Base-by-base conservation (phyloP, 192 early-diverging fungal genomes). In the Backusella australiensis region DNA sequence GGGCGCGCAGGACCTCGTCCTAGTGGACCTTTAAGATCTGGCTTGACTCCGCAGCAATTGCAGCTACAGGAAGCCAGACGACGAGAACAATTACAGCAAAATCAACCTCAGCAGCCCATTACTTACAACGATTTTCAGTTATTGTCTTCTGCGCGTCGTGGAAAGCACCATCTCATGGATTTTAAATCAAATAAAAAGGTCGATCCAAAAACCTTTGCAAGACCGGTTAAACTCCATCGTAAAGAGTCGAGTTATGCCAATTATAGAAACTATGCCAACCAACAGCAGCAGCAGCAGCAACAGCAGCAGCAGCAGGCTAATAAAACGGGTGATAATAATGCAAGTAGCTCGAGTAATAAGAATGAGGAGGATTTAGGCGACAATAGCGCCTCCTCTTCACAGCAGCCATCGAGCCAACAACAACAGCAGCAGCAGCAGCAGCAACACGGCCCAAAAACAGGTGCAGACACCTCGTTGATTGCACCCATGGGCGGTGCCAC, bases 401-500 rank as follows among this genome's bases (percentile, higher is more conserved):
- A 35, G 11, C 53, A 56, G 11, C 21, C 53, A 2, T 41, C 53
- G 2, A n/a, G 49, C n/a, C 4, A 7, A 15, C 34, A 53, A 56
- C 68, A 63, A 26, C 75, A 67, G 26, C 23, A 44, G 34, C 29
- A 49, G 19, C 71, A 42, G 42, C 42, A 71, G 34, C 73, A 71
- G 32, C 72, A 76, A 15, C 75, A 75, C 67, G 81, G 89, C 59
- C 77, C 84, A 63, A 66, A 80, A 70, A 79, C 86, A 14, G 85
- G 86, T 42, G 84, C 86, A 35, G 88, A 89, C 75, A 92, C 90
- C 5, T 86, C 89, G 14, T 69, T 91, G 26, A 93, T 93, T 75
- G 92, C 93, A 7, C 93, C 93, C 1, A 84, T 86, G 67, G 93
- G 92, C 26, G 90, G 92, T 2, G 93, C 93, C 44, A 89, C 87